phyloP scores from a whole-genome alignment of 805 yeast species.

The Priceomyces haplophilus region DNA sequence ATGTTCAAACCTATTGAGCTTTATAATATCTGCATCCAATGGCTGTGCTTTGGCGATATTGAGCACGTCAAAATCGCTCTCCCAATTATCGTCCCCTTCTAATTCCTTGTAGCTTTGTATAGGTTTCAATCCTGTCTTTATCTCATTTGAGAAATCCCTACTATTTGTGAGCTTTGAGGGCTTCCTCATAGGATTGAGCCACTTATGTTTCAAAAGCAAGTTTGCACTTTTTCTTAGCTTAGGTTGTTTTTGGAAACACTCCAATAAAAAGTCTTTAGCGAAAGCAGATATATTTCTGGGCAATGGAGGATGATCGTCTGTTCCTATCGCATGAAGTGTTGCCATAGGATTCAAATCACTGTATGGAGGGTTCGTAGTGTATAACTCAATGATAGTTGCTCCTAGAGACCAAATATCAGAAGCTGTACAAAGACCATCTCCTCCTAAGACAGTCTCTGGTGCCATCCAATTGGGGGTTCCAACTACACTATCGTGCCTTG shows the following conservation, averaged over 20 bases:
- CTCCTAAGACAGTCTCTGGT: constrained; percentile 82
- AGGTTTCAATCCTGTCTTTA: constrained; percentile 15
- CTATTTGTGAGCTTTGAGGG: background rate
- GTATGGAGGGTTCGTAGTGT: constrained; percentile 87
- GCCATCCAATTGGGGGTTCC: constrained; percentile 99
- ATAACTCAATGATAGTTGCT: constrained; percentile 85
- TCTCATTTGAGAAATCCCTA: constrained; percentile 3
- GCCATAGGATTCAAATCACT: constrained; percentile 73
- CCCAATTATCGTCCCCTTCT: constrained; percentile 34
- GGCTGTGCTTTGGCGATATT: constrained; percentile 8
- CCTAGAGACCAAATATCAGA: constrained; percentile 95
- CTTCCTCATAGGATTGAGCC: constrained; percentile 43
- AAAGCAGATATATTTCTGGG: constrained; percentile 49
- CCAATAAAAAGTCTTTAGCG: constrained; percentile 55
- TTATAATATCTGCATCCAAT: constrained; percentile 6
- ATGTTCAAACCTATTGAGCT: constrained; percentile 10
- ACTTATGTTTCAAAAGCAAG: constrained; percentile 54
- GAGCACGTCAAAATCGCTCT: constrained; percentile 26
- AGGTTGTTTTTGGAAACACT: constrained; percentile 74
- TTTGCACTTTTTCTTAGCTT: constrained; percentile 54
- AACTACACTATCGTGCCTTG: constrained; percentile 44
- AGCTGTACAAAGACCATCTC: constrained; percentile 79
- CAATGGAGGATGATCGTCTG: constrained; percentile 66
- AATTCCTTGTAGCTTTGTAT: constrained; percentile 26
- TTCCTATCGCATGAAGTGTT: constrained; percentile 79